phyloP scores from a whole-genome alignment of 805 yeast genomes.

The Wickerhamomyces tratensis region DNA sequence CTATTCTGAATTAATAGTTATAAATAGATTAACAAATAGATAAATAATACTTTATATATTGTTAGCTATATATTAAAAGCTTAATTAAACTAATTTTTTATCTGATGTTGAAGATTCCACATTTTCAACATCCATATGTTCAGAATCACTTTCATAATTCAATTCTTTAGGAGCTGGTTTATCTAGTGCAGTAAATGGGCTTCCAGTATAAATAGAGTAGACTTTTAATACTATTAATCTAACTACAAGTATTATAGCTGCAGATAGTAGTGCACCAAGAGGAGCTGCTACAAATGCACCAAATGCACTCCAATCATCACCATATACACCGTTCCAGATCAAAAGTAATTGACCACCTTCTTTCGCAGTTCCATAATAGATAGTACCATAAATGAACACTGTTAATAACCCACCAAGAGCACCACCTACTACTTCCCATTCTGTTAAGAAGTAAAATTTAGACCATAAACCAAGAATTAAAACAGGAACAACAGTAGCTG shows the following conservation, averaged over 20 bases:
- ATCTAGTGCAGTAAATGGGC: slow-evolving; percentile 25
- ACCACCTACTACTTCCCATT: slow-evolving; percentile 74
- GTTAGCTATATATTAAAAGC: too few species aligned
- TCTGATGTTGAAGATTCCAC: neutral
- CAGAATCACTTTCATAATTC: neutral
- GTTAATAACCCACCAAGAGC: slow-evolving; percentile 76
- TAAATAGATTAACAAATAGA: too few species aligned
- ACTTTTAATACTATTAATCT: slow-evolving; percentile 28
- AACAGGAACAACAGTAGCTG: slow-evolving; percentile 80
- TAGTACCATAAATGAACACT: slow-evolving; percentile 76
- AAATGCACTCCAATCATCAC: slow-evolving; percentile 85
- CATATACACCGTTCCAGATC: slow-evolving; percentile 73
- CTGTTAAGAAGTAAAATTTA: slow-evolving; percentile 58
- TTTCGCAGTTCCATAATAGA: slow-evolving; percentile 61
- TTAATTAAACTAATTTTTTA: too few species aligned
- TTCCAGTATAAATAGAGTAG: slow-evolving; percentile 10
- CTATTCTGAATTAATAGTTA: too few species aligned
- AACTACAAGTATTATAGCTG: slow-evolving; percentile 37
- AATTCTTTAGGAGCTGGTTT: slow-evolving; percentile 8
- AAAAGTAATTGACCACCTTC: slow-evolving; percentile 73
- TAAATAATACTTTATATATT: too few species aligned
- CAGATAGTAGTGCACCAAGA: slow-evolving; percentile 59
- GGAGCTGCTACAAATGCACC: slow-evolving; percentile 94
- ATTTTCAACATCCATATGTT: neutral
- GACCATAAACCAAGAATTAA: slow-evolving; percentile 70